Percentiles rank a stretch among this genome's conserved stretches.
These are phyloP conservation scores for Fusarium sp. DNA, from an alignment of 2,329 filamentous ascomycete species.

Conservation along the genomic window DNA sequence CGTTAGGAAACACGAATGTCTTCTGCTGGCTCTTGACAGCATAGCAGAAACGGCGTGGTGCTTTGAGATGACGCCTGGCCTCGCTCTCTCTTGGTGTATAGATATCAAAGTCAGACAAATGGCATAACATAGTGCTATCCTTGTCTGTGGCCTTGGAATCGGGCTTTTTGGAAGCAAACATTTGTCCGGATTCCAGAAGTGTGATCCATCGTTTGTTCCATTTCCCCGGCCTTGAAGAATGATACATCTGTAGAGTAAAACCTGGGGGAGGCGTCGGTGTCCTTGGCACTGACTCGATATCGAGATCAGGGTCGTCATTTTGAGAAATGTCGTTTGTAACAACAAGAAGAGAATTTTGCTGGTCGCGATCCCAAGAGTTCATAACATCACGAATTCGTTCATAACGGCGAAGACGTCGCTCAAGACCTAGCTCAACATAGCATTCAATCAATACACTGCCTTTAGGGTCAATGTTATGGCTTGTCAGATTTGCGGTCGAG, in stretches of 20 bases:
- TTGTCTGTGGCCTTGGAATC: conserved; percentile 71
- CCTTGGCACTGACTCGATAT: conserved; percentile 72
- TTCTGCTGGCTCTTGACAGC: conserved; percentile 95
- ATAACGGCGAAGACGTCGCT: conserved; percentile 85
- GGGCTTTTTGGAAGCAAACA: conserved; percentile 76
- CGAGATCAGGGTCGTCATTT: conserved; percentile 71
- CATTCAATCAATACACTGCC: conserved; percentile 81
- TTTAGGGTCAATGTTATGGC: conserved; percentile 72
- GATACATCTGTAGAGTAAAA: conserved; percentile 78
- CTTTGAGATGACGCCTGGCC: conserved; percentile 77
- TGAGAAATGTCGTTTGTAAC: conserved; percentile 68
- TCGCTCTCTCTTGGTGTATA: conserved; percentile 81
- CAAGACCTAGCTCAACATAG: conserved; percentile 80
- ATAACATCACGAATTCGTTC: conserved; percentile 88
- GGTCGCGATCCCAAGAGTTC: conserved; percentile 91
- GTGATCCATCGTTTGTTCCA: conserved; percentile 90
- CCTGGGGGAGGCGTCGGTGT: conserved; percentile 71
- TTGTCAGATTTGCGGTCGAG: conserved; percentile 73
- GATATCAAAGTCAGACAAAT: conserved; percentile 92
- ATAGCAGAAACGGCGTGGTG: conserved; percentile 87
- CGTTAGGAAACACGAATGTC: conserved; percentile 82
- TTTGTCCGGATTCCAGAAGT: conserved; percentile 79
- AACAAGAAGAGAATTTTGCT: conserved; percentile 80
- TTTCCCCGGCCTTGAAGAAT: conserved; percentile 84
- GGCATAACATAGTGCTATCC: conserved; percentile 78